phyloP scores from a whole-genome alignment of 495 filamentous ascomycete genomes.

The Penicillium daleae region DNA sequence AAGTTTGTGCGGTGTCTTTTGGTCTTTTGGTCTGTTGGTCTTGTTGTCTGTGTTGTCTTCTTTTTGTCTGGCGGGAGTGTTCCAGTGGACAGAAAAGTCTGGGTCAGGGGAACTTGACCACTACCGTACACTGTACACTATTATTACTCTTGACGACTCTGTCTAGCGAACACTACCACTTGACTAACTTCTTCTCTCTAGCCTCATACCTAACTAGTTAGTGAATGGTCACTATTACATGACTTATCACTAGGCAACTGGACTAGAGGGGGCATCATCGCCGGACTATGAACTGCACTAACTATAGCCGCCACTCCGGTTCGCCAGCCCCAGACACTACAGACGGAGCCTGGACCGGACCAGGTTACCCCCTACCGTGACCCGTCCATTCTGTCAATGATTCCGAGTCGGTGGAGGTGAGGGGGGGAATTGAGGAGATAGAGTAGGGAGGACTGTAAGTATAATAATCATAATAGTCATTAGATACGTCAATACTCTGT shows the following conservation, averaged over 20 bases:
- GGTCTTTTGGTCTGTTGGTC: no score
- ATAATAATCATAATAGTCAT: no score
- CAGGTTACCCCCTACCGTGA: background rate
- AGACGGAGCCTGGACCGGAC: no score
- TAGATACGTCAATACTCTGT: no score
- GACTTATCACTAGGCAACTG: background rate
- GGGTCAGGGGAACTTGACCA: background rate
- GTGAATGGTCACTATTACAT: no score
- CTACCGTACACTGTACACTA: background rate
- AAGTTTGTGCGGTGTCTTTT: background rate
- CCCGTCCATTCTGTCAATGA: background rate
- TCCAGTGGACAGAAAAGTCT: background rate
- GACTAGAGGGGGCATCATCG: background rate
- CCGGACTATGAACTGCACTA: background rate
- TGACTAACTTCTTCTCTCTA: no score
- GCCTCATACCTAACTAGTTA: no score
- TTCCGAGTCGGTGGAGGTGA: background rate
- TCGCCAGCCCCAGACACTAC: slow-evolving; percentile 4
- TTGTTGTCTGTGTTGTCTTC: no score
- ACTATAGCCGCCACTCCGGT: background rate
- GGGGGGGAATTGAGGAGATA: background rate
- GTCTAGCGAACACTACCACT: no score
- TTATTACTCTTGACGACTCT: background rate
- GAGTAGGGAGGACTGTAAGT: no score
- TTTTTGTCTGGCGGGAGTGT: slow-evolving; percentile 3